phyloP scores from a whole-genome alignment of 2,329 filamentous ascomycete species.

The Metarhizium album region DNA sequence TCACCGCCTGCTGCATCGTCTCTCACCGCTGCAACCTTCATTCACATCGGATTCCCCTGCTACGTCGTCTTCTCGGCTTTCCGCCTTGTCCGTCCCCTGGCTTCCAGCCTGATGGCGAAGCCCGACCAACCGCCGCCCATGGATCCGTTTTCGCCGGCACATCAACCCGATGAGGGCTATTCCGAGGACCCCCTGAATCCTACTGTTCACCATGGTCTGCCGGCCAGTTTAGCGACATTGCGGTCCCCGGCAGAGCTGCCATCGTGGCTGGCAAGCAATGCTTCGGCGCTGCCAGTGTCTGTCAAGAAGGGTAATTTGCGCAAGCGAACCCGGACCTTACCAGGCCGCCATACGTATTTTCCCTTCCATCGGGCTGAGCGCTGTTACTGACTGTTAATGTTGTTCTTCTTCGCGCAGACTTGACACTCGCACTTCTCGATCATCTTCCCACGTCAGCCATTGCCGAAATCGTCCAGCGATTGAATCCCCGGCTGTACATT shows the following conservation, averaged over 20 bases:
- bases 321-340: slow-evolving; percentile 26
- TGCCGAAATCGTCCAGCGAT: slow-evolving; percentile 65
- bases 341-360: neutral
- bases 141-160: slow-evolving; percentile 38
- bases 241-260: slow-evolving; percentile 34
- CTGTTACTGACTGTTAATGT: slow-evolving; percentile 10
- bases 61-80: neutral
- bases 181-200: slow-evolving; percentile 60
- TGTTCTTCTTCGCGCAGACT: slow-evolving; percentile 40
- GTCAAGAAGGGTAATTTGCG: slow-evolving; percentile 27
- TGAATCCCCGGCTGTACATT: slow-evolving; percentile 80
- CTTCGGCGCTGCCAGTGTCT: slow-evolving; percentile 36
- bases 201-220: slow-evolving; percentile 21
- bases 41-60: neutral
- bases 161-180: slow-evolving; percentile 73
- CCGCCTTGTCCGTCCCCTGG: neutral
- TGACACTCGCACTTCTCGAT: slow-evolving; percentile 68
- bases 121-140: slow-evolving; percentile 20
- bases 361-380: neutral
- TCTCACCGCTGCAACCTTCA: neutral
- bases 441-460: slow-evolving; percentile 72
- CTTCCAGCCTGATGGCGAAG: slow-evolving; percentile 15
- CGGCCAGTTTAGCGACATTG: slow-evolving; percentile 22
- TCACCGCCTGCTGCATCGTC: neutral
- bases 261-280: slow-evolving; percentile 38